Base-by-base conservation (phyloP, 768 basidiomycete species). In the Suillus clintonianus region DNA sequence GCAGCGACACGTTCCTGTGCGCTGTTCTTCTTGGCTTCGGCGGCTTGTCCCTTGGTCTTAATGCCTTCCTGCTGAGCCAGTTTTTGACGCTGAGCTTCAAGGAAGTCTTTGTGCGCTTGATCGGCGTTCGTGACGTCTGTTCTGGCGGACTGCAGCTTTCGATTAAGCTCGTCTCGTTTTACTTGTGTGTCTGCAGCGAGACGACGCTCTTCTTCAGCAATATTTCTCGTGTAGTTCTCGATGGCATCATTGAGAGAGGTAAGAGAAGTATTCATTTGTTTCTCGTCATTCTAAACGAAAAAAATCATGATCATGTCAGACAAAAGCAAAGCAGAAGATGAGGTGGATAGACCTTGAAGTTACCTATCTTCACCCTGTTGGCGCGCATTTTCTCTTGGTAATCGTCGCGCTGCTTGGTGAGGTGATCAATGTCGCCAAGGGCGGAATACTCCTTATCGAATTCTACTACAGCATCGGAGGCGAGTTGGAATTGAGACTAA, bases 111-210 rank as follows among this genome's bases (percentile, higher is more conserved):
- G 19, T 67, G 68, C 48, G 55, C 66, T 63, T 69, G 66, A 61
- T 89, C 83, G 15, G 81, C 78, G 13, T 70, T 71, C 1, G 65
- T 61, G 19, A 86, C 76, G 5, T 71, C 74, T 6, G 76, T 72
- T 55, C 80, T 82, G 19, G 84, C 83, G 13, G 72, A 72, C 0
- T 83, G 78, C 14, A 93, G 78, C 69, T 84, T 81, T 24, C 76
- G 75, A 51, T 85, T 81, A 5, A 80, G 80, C 66, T 86, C 83
- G 37, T 90, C 85, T 19, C 85, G 87, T 69, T 87, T 88, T 14
- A 78, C 84, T 67, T 90, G 86, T 3, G 85, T 85, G 65, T 86
- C 81, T 6, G 77, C 77, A 64, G 79, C 87, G 76, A 85, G 80
- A 47, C 82, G 85, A 36, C 73, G 76, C 7, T 81, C 79, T 72